phyloP scores from a whole-genome alignment of 176 grass and related monocot species.

The Oryza australiensis region DNA sequence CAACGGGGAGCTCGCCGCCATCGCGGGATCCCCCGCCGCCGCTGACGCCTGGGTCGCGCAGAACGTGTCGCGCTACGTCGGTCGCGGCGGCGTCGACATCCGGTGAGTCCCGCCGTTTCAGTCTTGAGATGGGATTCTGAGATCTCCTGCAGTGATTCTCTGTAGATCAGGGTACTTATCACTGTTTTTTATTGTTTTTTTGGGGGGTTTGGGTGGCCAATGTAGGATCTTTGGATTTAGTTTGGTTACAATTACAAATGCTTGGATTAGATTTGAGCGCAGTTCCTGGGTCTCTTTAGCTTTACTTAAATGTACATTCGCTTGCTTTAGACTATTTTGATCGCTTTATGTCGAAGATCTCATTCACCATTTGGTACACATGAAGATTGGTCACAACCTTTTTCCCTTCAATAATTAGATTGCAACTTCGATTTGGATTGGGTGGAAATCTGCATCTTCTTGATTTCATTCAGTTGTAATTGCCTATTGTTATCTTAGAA shows the following conservation, averaged over 20 bases:
- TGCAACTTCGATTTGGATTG: neutral
- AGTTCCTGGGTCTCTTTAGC: conserved; percentile 9
- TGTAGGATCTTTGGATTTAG: neutral
- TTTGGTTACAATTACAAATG: neutral
- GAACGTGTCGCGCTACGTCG: conserved; percentile 77
- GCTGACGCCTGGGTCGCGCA: conserved; percentile 68
- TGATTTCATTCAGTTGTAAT: neutral
- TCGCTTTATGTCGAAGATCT: neutral
- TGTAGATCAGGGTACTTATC: neutral
- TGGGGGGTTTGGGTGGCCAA: neutral
- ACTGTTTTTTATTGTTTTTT: too few relatives aligned
- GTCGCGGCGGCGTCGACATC: conserved; percentile 69
- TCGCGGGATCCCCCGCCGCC: conserved; percentile 53
- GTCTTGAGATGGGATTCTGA: conserved; percentile 17
- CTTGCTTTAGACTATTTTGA: neutral
- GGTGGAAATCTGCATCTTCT: neutral
- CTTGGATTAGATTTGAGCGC: neutral
- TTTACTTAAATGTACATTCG: neutral
- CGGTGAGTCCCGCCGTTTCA: conserved; percentile 41
- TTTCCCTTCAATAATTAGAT: neutral
- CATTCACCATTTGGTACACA: neutral
- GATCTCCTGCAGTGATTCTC: neutral
- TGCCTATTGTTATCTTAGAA: neutral
- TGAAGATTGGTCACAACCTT: neutral
- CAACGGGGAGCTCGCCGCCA: conserved; percentile 50